A percentile compares a stretch with the other conserved stretches of the same genome.
Evolutionary conservation across 148 eudicot species (phyloP).

Genomic region (Nepenthes mirabilis): DNA sequence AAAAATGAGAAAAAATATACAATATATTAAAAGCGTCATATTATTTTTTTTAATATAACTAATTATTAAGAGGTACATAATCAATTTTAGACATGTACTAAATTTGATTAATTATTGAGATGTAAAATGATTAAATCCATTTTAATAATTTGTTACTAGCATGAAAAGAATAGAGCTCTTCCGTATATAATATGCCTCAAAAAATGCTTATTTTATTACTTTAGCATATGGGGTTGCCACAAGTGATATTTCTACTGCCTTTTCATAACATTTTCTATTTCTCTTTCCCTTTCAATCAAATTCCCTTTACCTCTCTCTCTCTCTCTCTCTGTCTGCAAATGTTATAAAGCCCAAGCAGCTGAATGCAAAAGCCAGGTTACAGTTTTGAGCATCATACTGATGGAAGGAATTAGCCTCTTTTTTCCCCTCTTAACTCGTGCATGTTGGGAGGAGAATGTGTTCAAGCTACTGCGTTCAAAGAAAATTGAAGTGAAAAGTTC

Average conservation of each 20-base stretch:
- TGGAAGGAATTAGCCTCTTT: too few species aligned
- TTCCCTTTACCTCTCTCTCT: background rate
- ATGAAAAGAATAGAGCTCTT: background rate
- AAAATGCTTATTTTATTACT: background rate
- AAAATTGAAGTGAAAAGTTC: background rate
- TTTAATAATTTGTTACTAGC: background rate
- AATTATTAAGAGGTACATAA: too few species aligned
- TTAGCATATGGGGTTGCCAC: background rate
- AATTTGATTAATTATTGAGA: too few species aligned
- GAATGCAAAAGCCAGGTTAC: too few species aligned
- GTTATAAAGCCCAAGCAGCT: background rate
- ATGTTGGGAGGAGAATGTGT: too few species aligned
- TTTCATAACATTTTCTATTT: background rate
- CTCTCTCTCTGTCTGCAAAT: background rate
- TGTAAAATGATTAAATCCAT: too few species aligned
- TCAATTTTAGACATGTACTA: too few species aligned
- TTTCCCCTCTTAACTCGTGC: too few species aligned
- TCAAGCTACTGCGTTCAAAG: conserved; percentile 1
- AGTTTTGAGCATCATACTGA: too few species aligned
- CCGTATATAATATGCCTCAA: background rate
- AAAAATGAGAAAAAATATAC: too few species aligned
- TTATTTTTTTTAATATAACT: too few species aligned
- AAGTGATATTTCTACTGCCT: background rate
- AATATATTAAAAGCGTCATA: too few species aligned
- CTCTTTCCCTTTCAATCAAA: background rate